Base-by-base conservation (phyloP, 1,139 yeast genomes). In the Meyerozyma athensensis region DNA sequence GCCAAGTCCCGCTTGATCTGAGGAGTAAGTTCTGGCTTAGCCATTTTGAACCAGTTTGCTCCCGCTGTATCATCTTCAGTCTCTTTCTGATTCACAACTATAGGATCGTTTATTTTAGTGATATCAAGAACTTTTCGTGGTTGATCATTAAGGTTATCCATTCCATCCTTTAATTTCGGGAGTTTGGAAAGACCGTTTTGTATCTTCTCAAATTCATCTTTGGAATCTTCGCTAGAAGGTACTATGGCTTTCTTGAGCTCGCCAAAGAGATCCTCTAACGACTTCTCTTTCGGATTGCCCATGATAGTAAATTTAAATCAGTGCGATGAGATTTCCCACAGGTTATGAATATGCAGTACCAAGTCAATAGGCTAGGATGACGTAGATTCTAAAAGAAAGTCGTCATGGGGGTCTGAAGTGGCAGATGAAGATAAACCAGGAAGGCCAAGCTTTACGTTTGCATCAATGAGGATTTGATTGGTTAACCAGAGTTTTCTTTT, bases 21-120 rank as follows among this genome's bases (percentile, higher is more conserved):
- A 2, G 83, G 78, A 0, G 95, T 86, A 46, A 89, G 61, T 49
- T 86, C 96, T 2, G 86, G 81, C 46, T 79, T 81, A 33, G 86
- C 86, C 77, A 92, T 74, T 43, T 81, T 72, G 56, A 89, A 92
- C 97, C 97, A 92, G 44, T 80, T 68, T 26, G 65, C 59, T 1
- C 82, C 84, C 4, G 85, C 53, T 14, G 46, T 41, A 14, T 46
- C 51, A 2, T 41, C 46, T 14, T 50, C 47, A 4, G 40, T 41
- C 19, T 45, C 48, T 26, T 48, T 50, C 26, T 37, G 41, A 10
- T 13, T 26, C 3, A 20, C 35, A 13, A 48, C 44, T 33, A 79
- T 72, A 3, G 83, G 82, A 48, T 81, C 86, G 39, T 72, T 65
- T 8, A 79, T 64, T 31, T 51, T 53, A n/a, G 61, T 59, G 6